These are phyloP conservation scores for Lumnitzera racemosa DNA, from an alignment of 345 rosid genomes.

Conservation along the genomic window DNA sequence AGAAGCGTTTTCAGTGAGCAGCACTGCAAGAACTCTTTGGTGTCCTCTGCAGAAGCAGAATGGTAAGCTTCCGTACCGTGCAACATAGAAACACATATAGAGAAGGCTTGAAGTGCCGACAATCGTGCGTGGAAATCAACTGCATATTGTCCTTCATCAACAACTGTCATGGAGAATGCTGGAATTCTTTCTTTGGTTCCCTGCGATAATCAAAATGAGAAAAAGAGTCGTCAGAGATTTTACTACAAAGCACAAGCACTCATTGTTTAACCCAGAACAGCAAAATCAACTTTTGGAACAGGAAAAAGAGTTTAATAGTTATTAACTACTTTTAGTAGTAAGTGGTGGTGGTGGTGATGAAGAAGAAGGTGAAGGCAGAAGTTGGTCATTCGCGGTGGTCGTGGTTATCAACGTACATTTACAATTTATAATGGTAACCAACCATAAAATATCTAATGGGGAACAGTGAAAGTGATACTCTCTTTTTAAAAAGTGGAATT, in stretches of 20 bases:
- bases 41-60: slow-evolving; percentile 18
- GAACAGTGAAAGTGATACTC: no score
- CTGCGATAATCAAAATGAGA: slow-evolving; percentile 28
- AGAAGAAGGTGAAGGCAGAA: no score
- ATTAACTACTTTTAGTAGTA: no score
- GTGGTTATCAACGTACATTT: no score
- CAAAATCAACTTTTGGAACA: no score
- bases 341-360: no score
- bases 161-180: slow-evolving; percentile 47
- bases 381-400: no score
- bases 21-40: slow-evolving; percentile 28
- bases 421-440: no score
- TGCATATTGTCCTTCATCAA: slow-evolving; percentile 62
- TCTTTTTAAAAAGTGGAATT: no score
- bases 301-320: no score
- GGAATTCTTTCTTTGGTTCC: slow-evolving; percentile 69
- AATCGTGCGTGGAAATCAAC: slow-evolving; percentile 86
- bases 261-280: no score
- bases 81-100: slow-evolving; percentile 69
- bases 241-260: neutral
- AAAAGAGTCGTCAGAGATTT: neutral
- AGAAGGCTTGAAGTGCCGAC: slow-evolving; percentile 84
- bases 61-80: slow-evolving; percentile 38
- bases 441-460: no score
- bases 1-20: slow-evolving; percentile 59